Evolutionary conservation across 129 eudicot genomes (phyloP), one percentile per base, ranked within the genome.

Genomic region (Tanacetum coccineum): DNA sequence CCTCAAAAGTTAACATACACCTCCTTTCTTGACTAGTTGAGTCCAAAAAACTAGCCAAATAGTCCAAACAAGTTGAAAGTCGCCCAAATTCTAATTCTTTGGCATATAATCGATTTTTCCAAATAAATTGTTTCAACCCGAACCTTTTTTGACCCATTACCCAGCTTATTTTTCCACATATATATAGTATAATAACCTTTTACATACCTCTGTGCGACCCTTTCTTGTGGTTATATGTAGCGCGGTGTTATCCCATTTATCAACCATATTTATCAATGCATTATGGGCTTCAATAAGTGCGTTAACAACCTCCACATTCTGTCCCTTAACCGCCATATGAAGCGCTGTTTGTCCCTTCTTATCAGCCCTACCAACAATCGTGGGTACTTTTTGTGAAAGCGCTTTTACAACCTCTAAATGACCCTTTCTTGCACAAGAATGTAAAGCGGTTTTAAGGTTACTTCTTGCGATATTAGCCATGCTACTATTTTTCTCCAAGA

Each of bases 331-430:
- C 0, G 96, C 96, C 96, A 89, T 89, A 64, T 89, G 96, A 63
- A 89, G 88, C 47, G 96, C 94, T 1, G 96, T 89, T 63, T 89
- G 94, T 15, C 96, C 94, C 79, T 89, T 89, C 73, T 86, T 89
- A 71, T 89, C 96, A 36, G 58, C 80, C 84, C 87, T 77, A 48
- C 39, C 44, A 59, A 74, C 83, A 28, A 83, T 80, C 26, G 66
- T 82, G 3, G 85, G 85, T 63, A 81, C 91, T 69, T 82, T 84
- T 56, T 67, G 71, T 19, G 78, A 49, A 56, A 87, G 78, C 71
- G 83, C 82, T 62, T 74, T 82, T 6, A 87, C 88, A 19, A 84
- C 88, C 66, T 87, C 95, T 53, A 80, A 66, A 64, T 87, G 95
- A 12, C 90, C 95, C 59, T 87, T 74, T 78, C 95, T 81, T 52